Evolutionary conservation across 2,329 filamentous ascomycete genomes (phyloP).

Genomic region (Verruconis gallopava): DNA sequence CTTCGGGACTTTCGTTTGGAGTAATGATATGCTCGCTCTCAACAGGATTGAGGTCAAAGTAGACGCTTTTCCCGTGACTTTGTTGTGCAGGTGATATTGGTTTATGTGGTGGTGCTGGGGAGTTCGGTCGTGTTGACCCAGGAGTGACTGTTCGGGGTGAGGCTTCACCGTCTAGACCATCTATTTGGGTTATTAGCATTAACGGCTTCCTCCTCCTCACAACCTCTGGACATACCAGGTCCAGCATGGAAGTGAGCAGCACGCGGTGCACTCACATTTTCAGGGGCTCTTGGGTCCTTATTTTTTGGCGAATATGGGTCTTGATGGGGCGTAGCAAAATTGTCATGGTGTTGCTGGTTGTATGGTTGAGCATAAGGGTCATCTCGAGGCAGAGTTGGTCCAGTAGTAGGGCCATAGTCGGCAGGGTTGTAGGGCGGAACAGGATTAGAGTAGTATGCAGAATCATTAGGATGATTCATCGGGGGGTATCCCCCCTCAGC

Average conservation of each 20-base stretch:
- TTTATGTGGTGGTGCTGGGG: neutral
- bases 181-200: slow-evolving; percentile 11
- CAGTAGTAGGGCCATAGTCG: slow-evolving; percentile 27
- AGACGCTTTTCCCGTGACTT: slow-evolving; percentile 17
- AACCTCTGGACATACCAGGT: slow-evolving; percentile 23
- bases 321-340: slow-evolving; percentile 13
- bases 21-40: slow-evolving; percentile 4
- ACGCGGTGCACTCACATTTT: slow-evolving; percentile 37
- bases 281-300: slow-evolving; percentile 23
- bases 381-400: slow-evolving; percentile 9
- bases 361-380: slow-evolving; percentile 17
- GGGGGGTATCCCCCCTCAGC: slow-evolving; percentile 16
- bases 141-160: slow-evolving; percentile 6
- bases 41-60: slow-evolving; percentile 24
- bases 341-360: slow-evolving; percentile 16
- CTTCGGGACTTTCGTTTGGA: neutral
- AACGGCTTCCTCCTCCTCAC: slow-evolving; percentile 10
- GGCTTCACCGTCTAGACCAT: slow-evolving; percentile 16
- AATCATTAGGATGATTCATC: slow-evolving; percentile 11
- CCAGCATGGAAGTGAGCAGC: slow-evolving; percentile 19
- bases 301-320: slow-evolving; percentile 11
- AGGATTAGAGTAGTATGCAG: slow-evolving; percentile 17
- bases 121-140: slow-evolving; percentile 12
- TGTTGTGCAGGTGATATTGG: neutral
- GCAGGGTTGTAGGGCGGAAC: slow-evolving; percentile 29